Evolutionary conservation across 1,284 basidiomycete species (phyloP), one percentile per base, ranked within the genome.

Genomic region (Puccinia brachypodii): DNA sequence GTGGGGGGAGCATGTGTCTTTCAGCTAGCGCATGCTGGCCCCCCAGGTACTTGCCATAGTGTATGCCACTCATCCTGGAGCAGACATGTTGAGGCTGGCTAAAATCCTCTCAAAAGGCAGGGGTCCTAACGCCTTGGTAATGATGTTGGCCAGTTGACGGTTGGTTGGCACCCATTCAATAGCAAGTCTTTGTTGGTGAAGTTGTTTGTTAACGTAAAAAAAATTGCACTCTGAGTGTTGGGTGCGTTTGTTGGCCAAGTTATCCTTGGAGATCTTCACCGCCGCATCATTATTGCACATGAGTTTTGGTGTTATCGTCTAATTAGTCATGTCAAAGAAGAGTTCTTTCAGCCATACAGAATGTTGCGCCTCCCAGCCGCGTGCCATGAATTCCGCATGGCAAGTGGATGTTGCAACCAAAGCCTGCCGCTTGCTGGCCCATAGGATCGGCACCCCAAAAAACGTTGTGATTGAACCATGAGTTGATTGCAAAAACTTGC

Each of bases 241-340:
- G 28, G 76, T 68, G 13, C 40, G 33, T 22, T 78, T 78, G 64
- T 78, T 78, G 9, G 76, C 40, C 0, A 64, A 78, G n/a, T 56
- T 44, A 36, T 78, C 76, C 19, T 50, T 53, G n/a, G 76, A 47
- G 19, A 78, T 62, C 22, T 78, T 62, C 1, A 78, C 68, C 1
- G 76, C 36, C 1, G 47, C 64, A n/a, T 42, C 28, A 22, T 78
- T 78, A 31, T 78, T 25, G 38, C 76, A 78, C 44, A 47, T 33
- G 1, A 69, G 28, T 0, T 28, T n/a, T 22, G 40, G 56, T 16
- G 56, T 47, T 1, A 50, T 36, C 2, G 42, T 31, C 8, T 50
- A 14, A 2, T 53, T 22, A 22, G 69, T 47, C 44, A 72, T 72
- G 47, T 47, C 69, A 22, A 47, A 47, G 19, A 44, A 72, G 1